These are phyloP conservation scores for Pseudogymnoascus pannorum DNA, from an alignment of 2,329 filamentous ascomycete genomes.

Conservation along the genomic window DNA sequence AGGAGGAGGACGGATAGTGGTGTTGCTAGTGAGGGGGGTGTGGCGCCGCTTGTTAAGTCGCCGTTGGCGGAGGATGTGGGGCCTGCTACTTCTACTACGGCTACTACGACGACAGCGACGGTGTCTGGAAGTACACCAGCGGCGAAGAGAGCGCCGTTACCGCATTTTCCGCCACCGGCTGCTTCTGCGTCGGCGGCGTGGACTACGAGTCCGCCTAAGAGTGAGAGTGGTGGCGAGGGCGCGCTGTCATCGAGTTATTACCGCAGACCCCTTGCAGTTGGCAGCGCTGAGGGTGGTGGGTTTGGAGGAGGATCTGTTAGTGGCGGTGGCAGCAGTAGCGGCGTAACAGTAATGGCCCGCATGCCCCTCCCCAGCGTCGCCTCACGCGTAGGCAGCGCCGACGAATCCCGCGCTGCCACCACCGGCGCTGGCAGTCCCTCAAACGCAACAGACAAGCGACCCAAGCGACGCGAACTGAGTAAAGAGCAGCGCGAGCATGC, in stretches of 20 bases:
- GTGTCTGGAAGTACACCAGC: background rate
- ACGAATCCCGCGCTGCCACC: background rate
- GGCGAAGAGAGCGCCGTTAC: background rate
- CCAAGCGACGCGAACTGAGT: background rate
- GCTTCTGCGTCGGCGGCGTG: background rate
- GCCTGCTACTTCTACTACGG: background rate
- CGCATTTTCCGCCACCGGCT: background rate
- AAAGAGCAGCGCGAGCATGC: slow-evolving; percentile 5
- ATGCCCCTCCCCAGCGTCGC: background rate
- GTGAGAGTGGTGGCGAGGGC: background rate
- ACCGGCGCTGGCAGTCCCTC: background rate
- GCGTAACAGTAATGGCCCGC: background rate
- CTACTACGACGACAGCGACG: background rate
- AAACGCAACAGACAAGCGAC: background rate
- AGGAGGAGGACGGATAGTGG: background rate
- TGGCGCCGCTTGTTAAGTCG: background rate
- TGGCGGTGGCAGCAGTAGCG: background rate
- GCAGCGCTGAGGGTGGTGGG: background rate
- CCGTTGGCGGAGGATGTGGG: background rate
- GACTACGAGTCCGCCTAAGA: background rate
- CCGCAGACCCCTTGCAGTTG: background rate
- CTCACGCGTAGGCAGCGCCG: background rate
- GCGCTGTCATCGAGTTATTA: background rate
- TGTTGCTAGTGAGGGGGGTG: background rate
- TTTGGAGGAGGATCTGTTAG: no score